These are phyloP conservation scores for Trichoderma sp. DNA, from an alignment of 2,329 filamentous ascomycete genomes.

Conservation along the genomic window DNA sequence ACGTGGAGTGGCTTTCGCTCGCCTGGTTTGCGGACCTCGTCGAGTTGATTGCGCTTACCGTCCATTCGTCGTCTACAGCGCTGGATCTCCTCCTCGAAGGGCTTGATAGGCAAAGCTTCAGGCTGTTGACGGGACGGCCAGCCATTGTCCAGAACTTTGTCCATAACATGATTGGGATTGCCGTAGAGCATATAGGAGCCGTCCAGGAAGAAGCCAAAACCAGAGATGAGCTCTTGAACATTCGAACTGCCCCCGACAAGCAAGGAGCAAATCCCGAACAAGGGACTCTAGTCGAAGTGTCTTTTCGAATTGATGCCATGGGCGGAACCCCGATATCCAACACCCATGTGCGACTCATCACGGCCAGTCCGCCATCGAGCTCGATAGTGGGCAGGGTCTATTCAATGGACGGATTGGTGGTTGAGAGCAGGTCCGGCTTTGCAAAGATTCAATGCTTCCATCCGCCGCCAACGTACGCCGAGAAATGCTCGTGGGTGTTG, in stretches of 20 bases:
- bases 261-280: not conserved
- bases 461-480: constrained; percentile 42
- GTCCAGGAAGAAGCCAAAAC: constrained; percentile 25
- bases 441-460: constrained; percentile 44
- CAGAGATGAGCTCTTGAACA: constrained; percentile 18
- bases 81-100: constrained; percentile 31
- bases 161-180: constrained; percentile 41
- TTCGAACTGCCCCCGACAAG: not conserved
- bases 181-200: constrained; percentile 46
- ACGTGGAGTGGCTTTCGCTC: constrained; percentile 9
- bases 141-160: constrained; percentile 38
- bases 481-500: constrained; percentile 43
- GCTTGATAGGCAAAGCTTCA: constrained; percentile 39
- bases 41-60: constrained; percentile 28
- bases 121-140: constrained; percentile 37
- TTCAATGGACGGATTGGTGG: constrained; percentile 46
- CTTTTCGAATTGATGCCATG: constrained; percentile 32
- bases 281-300: constrained; percentile 8
- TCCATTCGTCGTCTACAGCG: constrained; percentile 27
- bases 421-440: constrained; percentile 36
- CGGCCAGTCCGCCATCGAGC: constrained; percentile 41
- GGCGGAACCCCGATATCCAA: constrained; percentile 32
- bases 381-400: constrained; percentile 34
- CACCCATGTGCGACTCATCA: constrained; percentile 43
- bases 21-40: constrained; percentile 14